Conservation (phyloP, 2,329 filamentous ascomycete genomes). For the Volutella citrinella region DNA sequence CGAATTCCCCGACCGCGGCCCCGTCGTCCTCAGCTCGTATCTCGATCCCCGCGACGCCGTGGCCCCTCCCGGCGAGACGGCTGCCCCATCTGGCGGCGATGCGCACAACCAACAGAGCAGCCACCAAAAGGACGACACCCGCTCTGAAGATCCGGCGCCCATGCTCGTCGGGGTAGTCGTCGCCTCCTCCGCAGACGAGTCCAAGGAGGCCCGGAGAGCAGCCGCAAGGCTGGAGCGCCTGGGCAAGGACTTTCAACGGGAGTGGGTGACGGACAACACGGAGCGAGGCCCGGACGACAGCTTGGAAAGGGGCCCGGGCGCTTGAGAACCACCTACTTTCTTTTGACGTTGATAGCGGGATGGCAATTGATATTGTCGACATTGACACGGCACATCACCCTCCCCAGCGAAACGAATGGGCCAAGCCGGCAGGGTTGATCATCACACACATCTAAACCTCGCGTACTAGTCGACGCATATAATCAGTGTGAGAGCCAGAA, state of each 20-base stretch:
- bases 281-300: constrained; percentile 23
- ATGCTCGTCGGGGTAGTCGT: constrained; percentile 55
- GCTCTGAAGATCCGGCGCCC: constrained; percentile 40
- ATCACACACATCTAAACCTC: too few species aligned
- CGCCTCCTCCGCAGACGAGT: constrained; percentile 44
- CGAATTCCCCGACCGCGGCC: constrained; percentile 46
- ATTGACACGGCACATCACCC: too few species aligned
- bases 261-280: constrained; percentile 40
- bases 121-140: constrained; percentile 16
- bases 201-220: constrained; percentile 50
- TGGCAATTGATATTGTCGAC: too few species aligned
- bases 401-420: too few species aligned
- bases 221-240: constrained; percentile 52
- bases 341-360: too few species aligned
- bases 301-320: constrained; percentile 25
- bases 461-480: too few species aligned
- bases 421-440: too few species aligned
- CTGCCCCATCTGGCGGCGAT: too few species aligned
- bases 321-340: too few species aligned
- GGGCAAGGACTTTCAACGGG: constrained; percentile 52
- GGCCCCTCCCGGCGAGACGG: constrained; percentile 11
- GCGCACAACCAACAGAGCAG: constrained; percentile 13
- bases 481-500: too few species aligned
- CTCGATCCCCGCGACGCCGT: constrained; percentile 36
- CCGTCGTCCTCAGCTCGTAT: constrained; percentile 45